Percentiles rank a stretch among this genome's conserved stretches.
phyloP scores from a whole-genome alignment of 2,329 filamentous ascomycete genomes.

The Paradendryphiella salina region DNA sequence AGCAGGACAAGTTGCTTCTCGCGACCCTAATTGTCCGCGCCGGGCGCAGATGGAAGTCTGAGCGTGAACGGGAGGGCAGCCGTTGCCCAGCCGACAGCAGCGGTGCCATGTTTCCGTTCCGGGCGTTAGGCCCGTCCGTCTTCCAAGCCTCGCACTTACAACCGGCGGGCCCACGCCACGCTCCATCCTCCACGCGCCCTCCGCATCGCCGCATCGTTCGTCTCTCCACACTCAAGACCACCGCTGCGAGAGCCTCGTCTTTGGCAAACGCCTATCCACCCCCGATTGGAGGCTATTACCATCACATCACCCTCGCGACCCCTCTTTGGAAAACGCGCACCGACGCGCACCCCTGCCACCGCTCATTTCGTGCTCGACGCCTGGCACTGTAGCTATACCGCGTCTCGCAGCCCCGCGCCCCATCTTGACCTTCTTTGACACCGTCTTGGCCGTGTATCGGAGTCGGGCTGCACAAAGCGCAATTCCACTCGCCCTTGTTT shows the following conservation, averaged over 20 bases:
- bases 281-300: background rate
- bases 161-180: conserved; percentile 12
- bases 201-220: conserved; percentile 7
- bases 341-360: conserved; percentile 25
- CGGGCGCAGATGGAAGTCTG: conserved; percentile 14
- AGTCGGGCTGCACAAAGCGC: conserved; percentile 14
- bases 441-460: conserved; percentile 3
- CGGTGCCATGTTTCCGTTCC: conserved; percentile 6
- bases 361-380: conserved; percentile 16
- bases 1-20: conserved; percentile 9
- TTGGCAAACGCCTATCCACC: conserved; percentile 1
- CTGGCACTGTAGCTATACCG: conserved; percentile 2
- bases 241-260: conserved; percentile 4
- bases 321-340: conserved; percentile 22
- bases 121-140: background rate
- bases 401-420: conserved; percentile 8
- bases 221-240: conserved; percentile 9
- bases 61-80: conserved; percentile 15
- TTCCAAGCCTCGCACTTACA: background rate
- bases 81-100: conserved; percentile 20
- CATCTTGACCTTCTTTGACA: conserved; percentile 2
- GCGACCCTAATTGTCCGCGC: conserved; percentile 13
- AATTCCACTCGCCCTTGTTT: conserved; percentile 1
- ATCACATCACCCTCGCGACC: conserved; percentile 20
- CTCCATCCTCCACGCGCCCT: conserved; percentile 15